phyloP scores from a whole-genome alignment of 2,329 filamentous ascomycete genomes.

The Apiospora rasikravindrae region DNA sequence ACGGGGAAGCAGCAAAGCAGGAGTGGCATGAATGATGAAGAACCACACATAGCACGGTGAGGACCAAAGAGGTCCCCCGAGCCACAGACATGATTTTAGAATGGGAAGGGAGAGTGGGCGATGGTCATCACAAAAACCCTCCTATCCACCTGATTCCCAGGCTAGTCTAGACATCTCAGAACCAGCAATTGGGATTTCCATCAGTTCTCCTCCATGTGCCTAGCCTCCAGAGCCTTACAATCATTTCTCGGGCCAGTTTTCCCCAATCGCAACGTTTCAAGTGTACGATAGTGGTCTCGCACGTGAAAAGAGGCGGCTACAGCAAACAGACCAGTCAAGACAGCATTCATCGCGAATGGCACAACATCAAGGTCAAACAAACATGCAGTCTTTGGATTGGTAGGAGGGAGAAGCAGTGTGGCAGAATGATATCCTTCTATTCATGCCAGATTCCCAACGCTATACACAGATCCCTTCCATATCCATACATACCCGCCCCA shows the following conservation, averaged over 20 bases:
- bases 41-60: not conserved
- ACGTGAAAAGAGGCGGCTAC: not conserved
- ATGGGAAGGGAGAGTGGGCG: not conserved
- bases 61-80: not conserved
- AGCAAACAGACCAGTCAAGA: not conserved
- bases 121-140: not conserved
- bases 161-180: not conserved
- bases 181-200: not conserved
- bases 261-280: not conserved
- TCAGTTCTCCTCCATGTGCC: not conserved
- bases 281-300: not conserved
- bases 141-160: too few species aligned
- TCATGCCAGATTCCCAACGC: slow-evolving; percentile 8
- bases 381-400: not conserved
- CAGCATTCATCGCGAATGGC: not conserved
- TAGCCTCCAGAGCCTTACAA: not conserved
- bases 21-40: not conserved
- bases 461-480: slow-evolving; percentile 9
- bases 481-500: not conserved
- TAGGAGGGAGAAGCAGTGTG: not conserved
- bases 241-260: not conserved
- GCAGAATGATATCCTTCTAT: not conserved
- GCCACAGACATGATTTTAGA: not conserved
- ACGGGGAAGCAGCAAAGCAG: slow-evolving; percentile 13
- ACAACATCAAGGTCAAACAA: not conserved